Base-by-base conservation (phyloP, 2,329 filamentous ascomycete genomes). In the Byssothecium circinans region DNA sequence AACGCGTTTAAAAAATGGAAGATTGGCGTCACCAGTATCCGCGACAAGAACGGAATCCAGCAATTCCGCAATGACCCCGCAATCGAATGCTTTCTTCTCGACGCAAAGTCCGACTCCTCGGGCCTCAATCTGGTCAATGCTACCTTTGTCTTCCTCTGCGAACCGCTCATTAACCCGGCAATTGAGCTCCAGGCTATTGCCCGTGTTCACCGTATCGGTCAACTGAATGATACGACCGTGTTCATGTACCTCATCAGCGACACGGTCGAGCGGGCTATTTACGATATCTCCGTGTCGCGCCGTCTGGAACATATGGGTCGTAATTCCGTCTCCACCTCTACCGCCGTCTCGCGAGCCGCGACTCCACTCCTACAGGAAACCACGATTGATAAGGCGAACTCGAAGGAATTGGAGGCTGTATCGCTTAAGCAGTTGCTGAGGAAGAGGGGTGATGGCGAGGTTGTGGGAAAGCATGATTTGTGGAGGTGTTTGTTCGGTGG, bases 181-280 rank as follows among this genome's bases (percentile, higher is more conserved):
- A 83, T 99, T 14, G 94, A 97, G 70, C 79, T 97, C 8, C 94
- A 99, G 70, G 92, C 91, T 12, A 95, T 97, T 62, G 91, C 92
- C 1, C 87, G 94, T 46, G 91, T 99, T 1, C 91, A 99, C 67
- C 84, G 94, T 29, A 99, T 99, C 54, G 94, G 94, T 0, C 94
- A 97, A 71, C 80, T 86, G 54, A 84, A 88, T 42, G 81, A 88
- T 56, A 99, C 94, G 0, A 96, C 89, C 0, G 91, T 97, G 1
- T 97, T 91, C 88, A 87, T 96, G 70, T 97, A 97, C 67, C 80
- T 97, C 2, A 82, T 96, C n/a, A 84, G 87, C 14, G 89, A 88
- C 42, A 95, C 92, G 0, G 89, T 97, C 0, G 94, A 99, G 65
- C 87, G 95, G 73, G 87, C 87, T 1, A 95, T 97, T 53, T 91